Percentiles rank a stretch among this genome's conserved stretches.
These are phyloP conservation scores for Cyberlindnera xishuangbannaensis DNA, from an alignment of 805 yeast species.

Conservation along the genomic window DNA sequence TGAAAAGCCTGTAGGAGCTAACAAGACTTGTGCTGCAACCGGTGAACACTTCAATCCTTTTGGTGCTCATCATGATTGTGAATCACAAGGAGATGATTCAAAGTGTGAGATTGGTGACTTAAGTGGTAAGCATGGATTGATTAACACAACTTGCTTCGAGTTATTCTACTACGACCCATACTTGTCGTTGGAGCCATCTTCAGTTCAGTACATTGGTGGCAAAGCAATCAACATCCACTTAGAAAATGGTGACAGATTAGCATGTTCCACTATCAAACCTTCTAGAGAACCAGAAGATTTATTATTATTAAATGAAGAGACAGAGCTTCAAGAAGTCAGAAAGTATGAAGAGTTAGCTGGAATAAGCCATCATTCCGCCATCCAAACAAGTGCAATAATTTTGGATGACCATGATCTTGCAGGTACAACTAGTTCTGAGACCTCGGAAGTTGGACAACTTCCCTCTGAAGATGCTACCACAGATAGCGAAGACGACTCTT, in stretches of 20 bases:
- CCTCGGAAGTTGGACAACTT: too few relatives aligned
- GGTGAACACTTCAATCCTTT: constrained; percentile 64
- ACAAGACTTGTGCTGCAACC: constrained; percentile 47
- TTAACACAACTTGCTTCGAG: constrained; percentile 65
- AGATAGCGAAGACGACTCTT: constrained; percentile 1
- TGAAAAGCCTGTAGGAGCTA: constrained; percentile 45
- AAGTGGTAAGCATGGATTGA: constrained; percentile 72
- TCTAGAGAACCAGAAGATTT: constrained; percentile 26
- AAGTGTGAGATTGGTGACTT: constrained; percentile 69
- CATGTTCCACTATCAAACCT: constrained; percentile 51
- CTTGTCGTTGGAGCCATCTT: constrained; percentile 51
- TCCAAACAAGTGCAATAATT: too few relatives aligned
- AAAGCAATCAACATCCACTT: constrained; percentile 52
- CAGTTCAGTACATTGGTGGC: constrained; percentile 56
- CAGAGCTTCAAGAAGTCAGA: constrained; percentile 23
- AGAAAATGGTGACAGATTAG: constrained; percentile 45
- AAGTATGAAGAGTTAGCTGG: constrained; percentile 24
- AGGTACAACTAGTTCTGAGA: constrained; percentile 1
- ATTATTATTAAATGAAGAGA: constrained; percentile 22
- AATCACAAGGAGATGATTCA: constrained; percentile 42
- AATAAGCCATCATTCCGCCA: constrained; percentile 11
- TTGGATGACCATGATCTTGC: too few relatives aligned
- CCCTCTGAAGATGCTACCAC: constrained; percentile 6
- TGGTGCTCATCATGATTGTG: constrained; percentile 49
- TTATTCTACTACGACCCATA: constrained; percentile 58